Percentiles rank a stretch among this genome's conserved stretches.
These are phyloP conservation scores for Populus nigra DNA, from an alignment of 345 rosid species.

Conservation along the genomic window DNA sequence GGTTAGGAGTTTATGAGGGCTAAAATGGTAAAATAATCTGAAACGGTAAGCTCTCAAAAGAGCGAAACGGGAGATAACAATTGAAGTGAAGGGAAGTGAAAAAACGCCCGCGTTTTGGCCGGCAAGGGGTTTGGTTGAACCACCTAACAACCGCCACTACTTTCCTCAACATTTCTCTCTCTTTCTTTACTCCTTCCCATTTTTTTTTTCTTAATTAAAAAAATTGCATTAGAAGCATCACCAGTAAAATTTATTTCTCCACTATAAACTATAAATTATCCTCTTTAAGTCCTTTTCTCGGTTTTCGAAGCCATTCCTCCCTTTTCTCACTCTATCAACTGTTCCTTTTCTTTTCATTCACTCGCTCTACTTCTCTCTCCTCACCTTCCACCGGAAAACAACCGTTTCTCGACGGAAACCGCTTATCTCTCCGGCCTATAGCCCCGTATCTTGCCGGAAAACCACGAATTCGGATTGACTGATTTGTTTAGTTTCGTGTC, in stretches of 20 bases:
- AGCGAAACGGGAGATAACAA: slow-evolving; percentile 35
- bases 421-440: slow-evolving; percentile 27
- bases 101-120: slow-evolving; percentile 68
- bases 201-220: neutral
- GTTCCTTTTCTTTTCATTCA: slow-evolving; percentile 9
- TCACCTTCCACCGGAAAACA: slow-evolving; percentile 31
- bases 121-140: slow-evolving; percentile 94
- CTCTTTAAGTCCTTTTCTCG: slow-evolving; percentile 39
- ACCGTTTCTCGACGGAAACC: slow-evolving; percentile 44
- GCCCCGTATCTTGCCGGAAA: slow-evolving; percentile 15
- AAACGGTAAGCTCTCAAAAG: slow-evolving; percentile 22
- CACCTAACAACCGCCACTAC: slow-evolving; percentile 91
- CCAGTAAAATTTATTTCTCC: slow-evolving; percentile 15
- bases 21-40: slow-evolving; percentile 10
- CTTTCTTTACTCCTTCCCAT: slow-evolving; percentile 8
- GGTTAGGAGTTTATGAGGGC: neutral
- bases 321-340: slow-evolving; percentile 23
- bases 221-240: slow-evolving; percentile 20
- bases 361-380: slow-evolving; percentile 30
- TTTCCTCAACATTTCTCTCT: slow-evolving; percentile 51
- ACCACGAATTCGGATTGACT: neutral
- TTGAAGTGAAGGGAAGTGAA: neutral
- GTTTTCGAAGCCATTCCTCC: slow-evolving; percentile 53
- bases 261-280: slow-evolving; percentile 70
- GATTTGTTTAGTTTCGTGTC: slow-evolving; percentile 1